Evolutionary conservation across 768 basidiomycete species (phyloP).

Genomic region (Psilocybe cubensis): DNA sequence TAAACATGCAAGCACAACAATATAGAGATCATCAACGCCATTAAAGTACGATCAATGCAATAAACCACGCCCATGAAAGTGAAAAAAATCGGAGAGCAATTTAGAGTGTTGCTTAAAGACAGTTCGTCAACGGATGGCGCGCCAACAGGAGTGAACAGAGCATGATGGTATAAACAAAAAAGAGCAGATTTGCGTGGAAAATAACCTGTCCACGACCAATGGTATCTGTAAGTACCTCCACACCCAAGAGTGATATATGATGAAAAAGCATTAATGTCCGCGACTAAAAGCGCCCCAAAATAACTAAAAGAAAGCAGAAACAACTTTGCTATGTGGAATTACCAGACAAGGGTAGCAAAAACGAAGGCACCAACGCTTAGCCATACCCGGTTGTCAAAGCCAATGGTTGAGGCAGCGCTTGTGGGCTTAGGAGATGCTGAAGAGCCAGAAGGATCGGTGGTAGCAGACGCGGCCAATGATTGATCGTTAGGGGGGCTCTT

Average conservation of each 20-base stretch:
- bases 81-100: background rate
- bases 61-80: background rate
- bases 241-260: background rate
- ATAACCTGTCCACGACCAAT: background rate
- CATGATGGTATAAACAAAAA: background rate
- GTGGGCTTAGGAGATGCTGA: constrained; percentile 9
- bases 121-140: background rate
- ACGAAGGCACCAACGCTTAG: constrained; percentile 10
- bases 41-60: background rate
- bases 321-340: background rate
- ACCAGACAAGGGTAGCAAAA: constrained; percentile 11
- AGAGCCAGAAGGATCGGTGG: background rate
- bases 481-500: background rate
- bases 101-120: background rate
- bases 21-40: background rate
- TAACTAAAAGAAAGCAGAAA: background rate
- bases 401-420: constrained; percentile 4
- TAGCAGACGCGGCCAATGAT: background rate
- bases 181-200: background rate
- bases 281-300: background rate
- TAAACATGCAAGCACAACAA: background rate
- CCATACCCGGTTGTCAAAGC: constrained; percentile 8
- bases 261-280: background rate
- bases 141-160: background rate
- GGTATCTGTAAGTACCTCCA: background rate